These are phyloP conservation scores for Aureobasidium sp. DNA, from an alignment of 2,329 filamentous ascomycete species.

Conservation along the genomic window DNA sequence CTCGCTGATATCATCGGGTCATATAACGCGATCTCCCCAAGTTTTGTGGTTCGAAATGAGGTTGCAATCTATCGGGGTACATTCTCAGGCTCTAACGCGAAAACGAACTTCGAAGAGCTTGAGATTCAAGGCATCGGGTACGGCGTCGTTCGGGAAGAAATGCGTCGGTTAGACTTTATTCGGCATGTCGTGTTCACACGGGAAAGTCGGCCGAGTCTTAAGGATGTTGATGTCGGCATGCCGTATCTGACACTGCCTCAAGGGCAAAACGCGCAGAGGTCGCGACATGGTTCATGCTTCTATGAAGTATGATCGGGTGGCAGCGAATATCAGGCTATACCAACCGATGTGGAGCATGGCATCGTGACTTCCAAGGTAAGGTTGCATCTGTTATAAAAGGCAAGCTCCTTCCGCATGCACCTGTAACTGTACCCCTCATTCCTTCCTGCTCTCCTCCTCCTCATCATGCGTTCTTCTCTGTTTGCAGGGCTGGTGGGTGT, in stretches of 20 bases:
- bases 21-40: too few relatives aligned
- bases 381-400: background rate
- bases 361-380: background rate
- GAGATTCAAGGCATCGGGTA: too few relatives aligned
- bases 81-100: too few relatives aligned
- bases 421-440: slow-evolving; percentile 3
- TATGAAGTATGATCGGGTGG: background rate
- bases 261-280: background rate
- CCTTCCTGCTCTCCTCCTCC: background rate
- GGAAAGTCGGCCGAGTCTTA: background rate
- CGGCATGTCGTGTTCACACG: background rate
- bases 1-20: background rate
- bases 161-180: background rate
- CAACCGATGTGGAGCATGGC: background rate
- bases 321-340: background rate
- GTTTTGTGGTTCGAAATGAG: too few relatives aligned
- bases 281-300: background rate
- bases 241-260: background rate
- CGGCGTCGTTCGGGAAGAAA: background rate
- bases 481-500: background rate
- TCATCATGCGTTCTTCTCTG: background rate
- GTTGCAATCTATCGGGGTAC: too few relatives aligned
- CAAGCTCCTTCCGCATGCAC: background rate
- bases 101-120: too few relatives aligned
- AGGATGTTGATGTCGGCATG: background rate